Percentiles rank a stretch among this genome's conserved stretches.
These are phyloP conservation scores for Syncephalis fuscata DNA, from an alignment of 371 early-diverging fungal genomes.

Conservation along the genomic window DNA sequence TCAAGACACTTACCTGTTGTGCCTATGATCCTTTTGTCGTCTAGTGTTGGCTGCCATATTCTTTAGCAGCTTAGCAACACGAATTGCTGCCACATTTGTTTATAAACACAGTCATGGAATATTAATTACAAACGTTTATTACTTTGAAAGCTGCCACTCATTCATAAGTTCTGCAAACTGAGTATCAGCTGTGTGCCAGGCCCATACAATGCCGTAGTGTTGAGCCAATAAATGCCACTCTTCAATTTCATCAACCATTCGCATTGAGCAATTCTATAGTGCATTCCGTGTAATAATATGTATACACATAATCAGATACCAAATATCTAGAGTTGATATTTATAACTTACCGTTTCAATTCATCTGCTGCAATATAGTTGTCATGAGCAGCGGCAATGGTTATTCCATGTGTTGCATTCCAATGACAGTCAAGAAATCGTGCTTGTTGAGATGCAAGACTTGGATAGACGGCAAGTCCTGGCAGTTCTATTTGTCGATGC, in stretches of 20 bases:
- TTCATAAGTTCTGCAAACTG: too few species aligned
- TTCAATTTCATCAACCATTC: slow-evolving; percentile 91
- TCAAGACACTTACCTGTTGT: too few species aligned
- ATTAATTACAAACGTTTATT: too few species aligned
- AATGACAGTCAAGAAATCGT: slow-evolving; percentile 40
- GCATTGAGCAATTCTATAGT: slow-evolving; percentile 41
- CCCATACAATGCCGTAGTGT: slow-evolving; percentile 88
- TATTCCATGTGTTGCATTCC: slow-evolving; percentile 41
- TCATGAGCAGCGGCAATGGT: slow-evolving; percentile 59
- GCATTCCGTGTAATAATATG: neutral
- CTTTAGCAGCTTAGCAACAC: too few species aligned
- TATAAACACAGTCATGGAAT: too few species aligned
- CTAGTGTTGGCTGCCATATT: too few species aligned
- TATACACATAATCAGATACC: neutral
- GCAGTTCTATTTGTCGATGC: slow-evolving; percentile 48
- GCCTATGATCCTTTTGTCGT: too few species aligned
- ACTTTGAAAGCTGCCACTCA: too few species aligned
- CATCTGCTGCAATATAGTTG: slow-evolving; percentile 19
- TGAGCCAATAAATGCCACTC: slow-evolving; percentile 71
- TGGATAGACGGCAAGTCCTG: slow-evolving; percentile 58
- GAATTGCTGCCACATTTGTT: too few species aligned
- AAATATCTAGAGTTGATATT: too few species aligned
- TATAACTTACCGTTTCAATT: slow-evolving; percentile 34
- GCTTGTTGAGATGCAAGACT: slow-evolving; percentile 42
- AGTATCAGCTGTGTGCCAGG: slow-evolving; percentile 6